A percentile compares a stretch with the other conserved stretches of the same genome.
Evolutionary conservation across 2,329 filamentous ascomycete species (phyloP).

Genomic region (Trichoderma sp.): DNA sequence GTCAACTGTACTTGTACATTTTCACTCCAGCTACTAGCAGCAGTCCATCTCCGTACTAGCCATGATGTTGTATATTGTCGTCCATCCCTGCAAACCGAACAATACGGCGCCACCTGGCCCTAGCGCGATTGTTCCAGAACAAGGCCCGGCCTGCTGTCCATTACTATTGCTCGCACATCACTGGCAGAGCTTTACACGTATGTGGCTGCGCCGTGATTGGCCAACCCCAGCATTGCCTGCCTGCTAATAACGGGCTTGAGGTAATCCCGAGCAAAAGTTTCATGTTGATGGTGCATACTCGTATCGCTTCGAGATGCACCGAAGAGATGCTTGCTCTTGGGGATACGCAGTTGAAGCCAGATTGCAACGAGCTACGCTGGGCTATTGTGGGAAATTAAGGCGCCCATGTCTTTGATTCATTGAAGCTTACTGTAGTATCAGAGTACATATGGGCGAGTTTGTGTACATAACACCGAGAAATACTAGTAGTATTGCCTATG

Average conservation of each 20-base stretch:
- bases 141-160: neutral
- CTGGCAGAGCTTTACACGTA: neutral
- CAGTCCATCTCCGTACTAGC: neutral
- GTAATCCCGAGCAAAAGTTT: neutral
- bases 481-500: neutral
- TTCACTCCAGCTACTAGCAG: neutral
- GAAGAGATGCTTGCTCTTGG: neutral
- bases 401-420: too few relatives aligned
- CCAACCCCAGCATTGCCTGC: neutral
- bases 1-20: neutral
- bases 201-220: neutral
- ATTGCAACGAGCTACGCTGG: neutral
- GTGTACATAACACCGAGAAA: too few relatives aligned
- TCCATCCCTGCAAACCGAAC: neutral
- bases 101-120: neutral
- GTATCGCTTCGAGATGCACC: neutral
- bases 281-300: neutral
- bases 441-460: neutral
- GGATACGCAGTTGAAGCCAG: neutral
- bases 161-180: neutral
- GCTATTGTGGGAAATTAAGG: slow-evolving; percentile 7
- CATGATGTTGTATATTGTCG: neutral
- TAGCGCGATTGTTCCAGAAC: neutral
- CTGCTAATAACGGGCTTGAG: neutral
- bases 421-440: neutral